These are phyloP conservation scores for Phytophthora macrochlamydospora DNA, from an alignment of 352 stramenopile species.

Conservation along the genomic window DNA sequence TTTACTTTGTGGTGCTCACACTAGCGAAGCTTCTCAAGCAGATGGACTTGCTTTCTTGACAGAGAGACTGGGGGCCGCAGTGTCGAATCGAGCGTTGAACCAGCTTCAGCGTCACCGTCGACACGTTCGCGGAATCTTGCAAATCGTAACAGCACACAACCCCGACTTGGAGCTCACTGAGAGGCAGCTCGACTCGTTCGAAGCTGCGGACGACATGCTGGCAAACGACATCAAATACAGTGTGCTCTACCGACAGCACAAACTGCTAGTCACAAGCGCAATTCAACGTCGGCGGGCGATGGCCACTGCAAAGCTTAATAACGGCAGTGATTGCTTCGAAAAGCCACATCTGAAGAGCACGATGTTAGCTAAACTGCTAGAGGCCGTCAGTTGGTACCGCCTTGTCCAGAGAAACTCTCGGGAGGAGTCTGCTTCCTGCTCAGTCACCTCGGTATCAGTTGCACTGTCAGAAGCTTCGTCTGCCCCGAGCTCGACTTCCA, in stretches of 20 bases:
- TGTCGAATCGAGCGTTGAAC: constrained; percentile 77
- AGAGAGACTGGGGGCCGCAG: constrained; percentile 55
- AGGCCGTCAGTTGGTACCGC: constrained; percentile 86
- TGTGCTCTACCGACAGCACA: constrained; percentile 64
- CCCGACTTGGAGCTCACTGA: constrained; percentile 81
- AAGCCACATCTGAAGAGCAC: constrained; percentile 50
- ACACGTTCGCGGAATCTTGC: constrained; percentile 74
- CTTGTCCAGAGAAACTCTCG: constrained; percentile 80
- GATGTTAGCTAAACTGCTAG: constrained; percentile 78
- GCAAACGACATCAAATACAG: constrained; percentile 80
- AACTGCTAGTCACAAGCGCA: constrained; percentile 46
- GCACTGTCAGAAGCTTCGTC: constrained; percentile 24
- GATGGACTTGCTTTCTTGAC: constrained; percentile 68
- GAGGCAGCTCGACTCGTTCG: constrained; percentile 83
- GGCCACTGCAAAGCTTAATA: constrained; percentile 58
- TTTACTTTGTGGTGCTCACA: constrained; percentile 61
- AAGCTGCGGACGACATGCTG: constrained; percentile 70
- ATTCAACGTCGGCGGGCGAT: constrained; percentile 56
- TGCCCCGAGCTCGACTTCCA: constrained; percentile 23
- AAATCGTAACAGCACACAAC: constrained; percentile 84
- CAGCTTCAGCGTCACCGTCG: constrained; percentile 81
- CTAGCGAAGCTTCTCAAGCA: constrained; percentile 30
- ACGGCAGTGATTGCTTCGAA: constrained; percentile 73
- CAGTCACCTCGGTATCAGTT: constrained; percentile 37
- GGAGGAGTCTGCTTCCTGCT: constrained; percentile 63